Percentiles rank a stretch among this genome's conserved stretches.
Conservation (phyloP, 768 basidiomycete genomes). For the Xanthoconium stramineum region DNA sequence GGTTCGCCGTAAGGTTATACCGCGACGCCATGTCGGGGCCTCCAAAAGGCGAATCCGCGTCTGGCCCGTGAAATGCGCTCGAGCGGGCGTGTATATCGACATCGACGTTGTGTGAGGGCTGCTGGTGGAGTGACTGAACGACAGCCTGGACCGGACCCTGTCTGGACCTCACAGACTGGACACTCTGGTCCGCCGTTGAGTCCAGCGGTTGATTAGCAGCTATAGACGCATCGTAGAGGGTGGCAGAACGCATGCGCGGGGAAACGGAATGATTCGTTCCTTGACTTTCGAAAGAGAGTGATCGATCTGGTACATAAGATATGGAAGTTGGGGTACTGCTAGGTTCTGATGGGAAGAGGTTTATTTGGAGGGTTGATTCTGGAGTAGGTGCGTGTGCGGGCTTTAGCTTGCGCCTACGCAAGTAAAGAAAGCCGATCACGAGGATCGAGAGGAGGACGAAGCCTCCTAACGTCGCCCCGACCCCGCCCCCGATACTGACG, state of each 20-base stretch:
- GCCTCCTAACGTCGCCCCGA: constrained; percentile 1
- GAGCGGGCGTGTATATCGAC: background rate
- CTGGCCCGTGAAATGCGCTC: background rate
- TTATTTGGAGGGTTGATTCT: background rate
- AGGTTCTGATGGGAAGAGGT: constrained; percentile 4
- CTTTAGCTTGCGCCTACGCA: constrained; percentile 4
- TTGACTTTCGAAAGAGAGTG: too few species aligned
- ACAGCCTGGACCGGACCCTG: background rate
- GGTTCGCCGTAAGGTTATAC: constrained; percentile 11
- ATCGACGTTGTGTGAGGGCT: background rate
- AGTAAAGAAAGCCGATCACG: constrained; percentile 4
- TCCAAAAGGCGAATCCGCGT: background rate
- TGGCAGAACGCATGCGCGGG: constrained; percentile 6
- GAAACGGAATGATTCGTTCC: background rate
- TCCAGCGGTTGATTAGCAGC: background rate
- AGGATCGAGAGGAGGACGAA: background rate
- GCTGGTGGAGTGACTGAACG: constrained; percentile 6
- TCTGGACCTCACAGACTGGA: constrained; percentile 1
- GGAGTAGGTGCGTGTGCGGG: background rate
- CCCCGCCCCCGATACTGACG: constrained; percentile 2
- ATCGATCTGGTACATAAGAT: too few species aligned
- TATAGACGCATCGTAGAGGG: constrained; percentile 13
- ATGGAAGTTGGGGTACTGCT: background rate
- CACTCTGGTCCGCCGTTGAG: background rate
- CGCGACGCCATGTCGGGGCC: background rate